Conservation (phyloP, 371 early-diverging fungal species). For the Lichtheimia ramosa region DNA sequence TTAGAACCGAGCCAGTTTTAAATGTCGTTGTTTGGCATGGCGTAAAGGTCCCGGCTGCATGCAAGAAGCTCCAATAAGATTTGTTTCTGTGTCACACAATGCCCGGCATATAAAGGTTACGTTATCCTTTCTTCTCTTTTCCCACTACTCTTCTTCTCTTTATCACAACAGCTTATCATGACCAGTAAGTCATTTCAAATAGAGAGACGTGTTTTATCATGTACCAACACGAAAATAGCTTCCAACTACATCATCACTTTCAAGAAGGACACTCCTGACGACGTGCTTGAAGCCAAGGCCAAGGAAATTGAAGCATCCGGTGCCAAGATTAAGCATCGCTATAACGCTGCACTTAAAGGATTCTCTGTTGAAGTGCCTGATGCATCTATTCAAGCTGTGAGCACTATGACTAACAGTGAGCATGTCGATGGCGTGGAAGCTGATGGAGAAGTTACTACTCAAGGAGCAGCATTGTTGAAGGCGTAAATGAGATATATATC, state of each 20-base stretch:
- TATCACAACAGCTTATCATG: too few species aligned
- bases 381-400: constrained; percentile 21
- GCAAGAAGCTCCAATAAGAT: too few species aligned
- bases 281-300: constrained; percentile 40
- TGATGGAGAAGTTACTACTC: constrained; percentile 57
- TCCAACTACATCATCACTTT: constrained; percentile 46
- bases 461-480: constrained; percentile 26
- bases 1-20: too few species aligned
- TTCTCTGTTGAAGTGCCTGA: constrained; percentile 55
- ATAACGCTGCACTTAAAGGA: constrained; percentile 41
- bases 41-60: too few species aligned
- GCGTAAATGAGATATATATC: not conserved
- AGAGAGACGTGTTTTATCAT: too few species aligned
- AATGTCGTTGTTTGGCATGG: too few species aligned
- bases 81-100: too few species aligned
- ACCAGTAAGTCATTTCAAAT: too few species aligned
- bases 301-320: constrained; percentile 39
- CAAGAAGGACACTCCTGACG: constrained; percentile 42
- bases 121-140: too few species aligned
- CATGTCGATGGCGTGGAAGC: constrained; percentile 46
- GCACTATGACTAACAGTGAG: too few species aligned
- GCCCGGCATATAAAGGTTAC: too few species aligned
- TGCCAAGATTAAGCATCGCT: constrained; percentile 33
- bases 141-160: too few species aligned
- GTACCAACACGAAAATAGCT: constrained; percentile 9